Evolutionary conservation across 1,284 basidiomycete genomes (phyloP).

Genomic region (Termitomyces sp.): DNA sequence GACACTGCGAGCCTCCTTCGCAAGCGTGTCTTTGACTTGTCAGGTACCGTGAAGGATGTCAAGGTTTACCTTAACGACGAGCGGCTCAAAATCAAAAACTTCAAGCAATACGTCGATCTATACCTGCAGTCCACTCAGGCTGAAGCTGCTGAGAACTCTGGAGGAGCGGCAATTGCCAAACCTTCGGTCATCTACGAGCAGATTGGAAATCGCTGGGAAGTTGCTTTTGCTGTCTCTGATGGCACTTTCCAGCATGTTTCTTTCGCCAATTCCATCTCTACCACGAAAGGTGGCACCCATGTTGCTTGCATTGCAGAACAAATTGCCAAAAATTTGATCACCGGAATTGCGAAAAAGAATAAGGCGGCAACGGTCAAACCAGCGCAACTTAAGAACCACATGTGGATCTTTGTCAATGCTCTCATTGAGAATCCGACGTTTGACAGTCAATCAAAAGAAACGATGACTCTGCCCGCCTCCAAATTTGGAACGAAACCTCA

Average conservation of each 20-base stretch:
- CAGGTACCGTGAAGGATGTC: slow-evolving; percentile 89
- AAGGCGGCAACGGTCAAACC: slow-evolving; percentile 91
- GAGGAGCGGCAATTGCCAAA: slow-evolving; percentile 73
- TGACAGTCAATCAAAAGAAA: slow-evolving; percentile 99
- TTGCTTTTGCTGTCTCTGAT: slow-evolving; percentile 92
- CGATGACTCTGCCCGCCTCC: slow-evolving; percentile 80
- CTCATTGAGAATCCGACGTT: slow-evolving; percentile 98
- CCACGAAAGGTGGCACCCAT: slow-evolving; percentile 95
- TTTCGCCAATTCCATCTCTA: slow-evolving; percentile 97
- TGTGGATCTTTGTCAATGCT: slow-evolving; percentile 98
- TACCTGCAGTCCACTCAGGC: slow-evolving; percentile 76
- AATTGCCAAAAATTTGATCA: slow-evolving; percentile 79
- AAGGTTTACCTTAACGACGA: slow-evolving; percentile 95
- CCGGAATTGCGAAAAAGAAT: slow-evolving; percentile 92
- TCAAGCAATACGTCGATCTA: slow-evolving; percentile 98
- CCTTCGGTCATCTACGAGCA: slow-evolving; percentile 81
- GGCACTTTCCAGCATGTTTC: slow-evolving; percentile 92
- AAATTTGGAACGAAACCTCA: slow-evolving; percentile 89
- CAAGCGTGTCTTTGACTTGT: slow-evolving; percentile 97
- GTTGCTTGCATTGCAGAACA: slow-evolving; percentile 87
- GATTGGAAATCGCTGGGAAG: slow-evolving; percentile 84
- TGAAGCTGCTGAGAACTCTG: slow-evolving; percentile 59
- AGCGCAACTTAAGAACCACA: slow-evolving; percentile 93
- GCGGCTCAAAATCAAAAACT: slow-evolving; percentile 88
- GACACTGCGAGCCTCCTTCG: slow-evolving; percentile 88